Evolutionary conservation across 2,329 filamentous ascomycete genomes (phyloP).

Genomic region (Trichoderma semiorbis): DNA sequence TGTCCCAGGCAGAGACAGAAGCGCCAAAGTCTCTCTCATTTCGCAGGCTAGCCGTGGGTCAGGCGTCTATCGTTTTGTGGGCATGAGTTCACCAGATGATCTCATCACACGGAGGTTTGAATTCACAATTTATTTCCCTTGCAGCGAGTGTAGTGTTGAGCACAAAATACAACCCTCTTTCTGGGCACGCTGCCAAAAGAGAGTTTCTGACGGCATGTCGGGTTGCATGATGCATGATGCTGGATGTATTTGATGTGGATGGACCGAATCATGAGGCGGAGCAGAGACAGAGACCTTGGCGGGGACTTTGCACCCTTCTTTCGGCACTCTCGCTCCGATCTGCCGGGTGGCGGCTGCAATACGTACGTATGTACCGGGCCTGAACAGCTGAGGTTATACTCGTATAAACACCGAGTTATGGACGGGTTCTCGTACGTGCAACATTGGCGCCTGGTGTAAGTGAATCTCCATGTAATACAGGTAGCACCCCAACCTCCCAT

Average conservation of each 20-base stretch:
- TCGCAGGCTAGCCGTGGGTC: conserved; percentile 6
- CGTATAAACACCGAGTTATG: not conserved
- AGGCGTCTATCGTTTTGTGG: conserved; percentile 12
- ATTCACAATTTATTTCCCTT: not conserved
- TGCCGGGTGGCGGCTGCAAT: not conserved
- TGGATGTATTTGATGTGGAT: not conserved
- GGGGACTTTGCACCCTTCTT: not conserved
- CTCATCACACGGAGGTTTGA: not conserved
- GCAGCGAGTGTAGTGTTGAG: not conserved
- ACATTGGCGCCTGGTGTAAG: not conserved
- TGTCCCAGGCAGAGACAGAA: not conserved
- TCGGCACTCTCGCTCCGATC: conserved; percentile 14
- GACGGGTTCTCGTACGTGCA: too few relatives aligned
- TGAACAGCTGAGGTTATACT: not conserved
- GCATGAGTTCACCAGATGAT: not conserved
- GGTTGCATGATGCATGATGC: not conserved
- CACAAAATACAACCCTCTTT: not conserved
- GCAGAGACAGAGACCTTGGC: not conserved
- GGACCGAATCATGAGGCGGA: conserved; percentile 4
- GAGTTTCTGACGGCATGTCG: not conserved
- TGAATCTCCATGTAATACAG: not conserved
- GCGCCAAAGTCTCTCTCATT: not conserved
- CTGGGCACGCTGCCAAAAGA: not conserved
- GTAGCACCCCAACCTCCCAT: not conserved
- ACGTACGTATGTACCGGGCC: too few relatives aligned